Evolutionary conservation across 2,329 filamentous ascomycete species (phyloP).

Genomic region (Plectosphaerella sp.): DNA sequence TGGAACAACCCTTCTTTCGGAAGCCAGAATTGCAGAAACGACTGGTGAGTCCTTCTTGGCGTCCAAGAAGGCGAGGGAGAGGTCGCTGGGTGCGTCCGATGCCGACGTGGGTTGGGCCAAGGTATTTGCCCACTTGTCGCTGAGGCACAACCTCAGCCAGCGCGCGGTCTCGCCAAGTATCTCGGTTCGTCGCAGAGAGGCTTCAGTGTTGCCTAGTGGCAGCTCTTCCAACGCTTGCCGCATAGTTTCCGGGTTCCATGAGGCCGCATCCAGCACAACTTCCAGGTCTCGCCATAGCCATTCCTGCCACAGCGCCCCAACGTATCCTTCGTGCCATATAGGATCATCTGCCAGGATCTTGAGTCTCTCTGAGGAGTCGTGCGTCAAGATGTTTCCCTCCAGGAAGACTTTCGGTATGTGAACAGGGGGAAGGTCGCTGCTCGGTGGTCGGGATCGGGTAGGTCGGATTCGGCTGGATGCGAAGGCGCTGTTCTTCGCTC

Average conservation of each 20-base stretch:
- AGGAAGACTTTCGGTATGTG: conserved; percentile 55
- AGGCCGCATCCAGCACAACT: conserved; percentile 9
- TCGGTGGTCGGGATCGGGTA: conserved; percentile 24
- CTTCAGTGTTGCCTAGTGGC: conserved; percentile 2
- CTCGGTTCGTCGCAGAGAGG: conserved; percentile 6
- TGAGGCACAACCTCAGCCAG: conserved; percentile 9
- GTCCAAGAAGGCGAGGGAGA: neutral
- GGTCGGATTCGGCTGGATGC: conserved; percentile 24
- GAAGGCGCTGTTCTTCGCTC: conserved; percentile 10
- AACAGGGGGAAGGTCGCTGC: conserved; percentile 42
- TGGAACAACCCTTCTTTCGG: neutral
- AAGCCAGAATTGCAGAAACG: neutral
- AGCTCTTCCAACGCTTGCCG: conserved; percentile 3
- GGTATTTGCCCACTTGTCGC: conserved; percentile 10
- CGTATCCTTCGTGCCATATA: conserved; percentile 10
- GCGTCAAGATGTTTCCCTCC: conserved; percentile 40
- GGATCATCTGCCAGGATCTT: conserved; percentile 13
- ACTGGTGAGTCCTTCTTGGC: neutral
- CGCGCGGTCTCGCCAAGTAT: conserved; percentile 9
- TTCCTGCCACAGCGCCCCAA: conserved; percentile 12
- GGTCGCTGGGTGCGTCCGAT: neutral
- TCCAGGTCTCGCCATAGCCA: conserved; percentile 12
- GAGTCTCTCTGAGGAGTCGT: conserved; percentile 20
- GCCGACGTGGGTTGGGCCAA: conserved; percentile 2
- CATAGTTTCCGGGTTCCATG: conserved; percentile 7